Evolutionary conservation across 2,329 filamentous ascomycete genomes (phyloP), one percentile per base, ranked within the genome.

Genomic region (Fusarium fujikuroi): DNA sequence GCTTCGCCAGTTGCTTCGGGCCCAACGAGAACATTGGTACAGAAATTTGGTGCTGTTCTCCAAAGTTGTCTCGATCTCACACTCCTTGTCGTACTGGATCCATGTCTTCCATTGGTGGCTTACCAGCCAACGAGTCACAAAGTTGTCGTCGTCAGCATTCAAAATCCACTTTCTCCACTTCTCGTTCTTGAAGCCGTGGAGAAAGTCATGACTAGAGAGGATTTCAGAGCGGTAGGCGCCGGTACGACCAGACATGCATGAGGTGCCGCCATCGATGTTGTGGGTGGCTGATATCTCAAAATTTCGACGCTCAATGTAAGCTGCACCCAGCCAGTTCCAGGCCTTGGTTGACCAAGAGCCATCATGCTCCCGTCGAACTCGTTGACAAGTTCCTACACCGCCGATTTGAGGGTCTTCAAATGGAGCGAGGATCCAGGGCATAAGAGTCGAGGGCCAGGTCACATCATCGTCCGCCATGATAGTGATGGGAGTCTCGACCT

Each of bases 101-200:
- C 93, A 95, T 28, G 95, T 98, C 84, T 97, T 94, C 93, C 94
- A 97, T 75, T 92, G 89, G 84, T 97, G 92, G 73, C 91, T 93
- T 76, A 98, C 95, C 79, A 98, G 89, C 95, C 95, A 98, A 65
- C 95, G 92, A 11, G 95, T 98, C 77, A 98, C 94, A 84, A 98
- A 98, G 84, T 98, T 98, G 87, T 98, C 95, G 82, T 98, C 95
- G 82, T 98, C 95, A 32, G 95, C 95, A 80, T 98, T 98, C 69
- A 98, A 88, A 79, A 95, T 95, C 84, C 92, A 97, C 77, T 92
- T 91, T 54, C 92, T 89, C 94, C 94, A 97, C 76, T 92, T 92
- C 84, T 98, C 95, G 62, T 95, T 94, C 75, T 93, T 95, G 85
- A 98, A 98, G 50, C 92, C 93, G 73, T 95, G 89, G 46, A 95